These are phyloP conservation scores for Gremmenia infestans DNA, from an alignment of 2,329 filamentous ascomycete species.

Conservation along the genomic window DNA sequence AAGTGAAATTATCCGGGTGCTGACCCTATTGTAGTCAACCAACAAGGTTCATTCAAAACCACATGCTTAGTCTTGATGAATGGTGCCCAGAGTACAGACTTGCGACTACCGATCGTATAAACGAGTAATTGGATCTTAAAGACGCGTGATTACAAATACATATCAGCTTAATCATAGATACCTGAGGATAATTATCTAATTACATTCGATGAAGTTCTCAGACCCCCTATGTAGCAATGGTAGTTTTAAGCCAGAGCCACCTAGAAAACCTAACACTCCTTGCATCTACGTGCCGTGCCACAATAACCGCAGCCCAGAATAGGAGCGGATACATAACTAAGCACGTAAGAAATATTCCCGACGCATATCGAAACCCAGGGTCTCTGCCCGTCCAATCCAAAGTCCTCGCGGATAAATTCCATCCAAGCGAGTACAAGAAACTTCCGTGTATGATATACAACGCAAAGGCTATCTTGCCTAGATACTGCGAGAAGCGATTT, in stretches of 20 bases:
- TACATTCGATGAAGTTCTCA: neutral
- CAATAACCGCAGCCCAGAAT: conserved; percentile 49
- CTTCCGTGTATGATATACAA: conserved; percentile 13
- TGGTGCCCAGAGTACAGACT: conserved; percentile 27
- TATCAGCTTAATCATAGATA: too few species aligned
- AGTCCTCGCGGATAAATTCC: conserved; percentile 3
- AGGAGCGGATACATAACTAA: conserved; percentile 35
- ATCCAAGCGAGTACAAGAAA: conserved; percentile 11
- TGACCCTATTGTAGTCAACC: conserved; percentile 15
- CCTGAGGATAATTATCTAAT: neutral
- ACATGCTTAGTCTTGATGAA: conserved; percentile 17
- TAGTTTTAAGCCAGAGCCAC: conserved; percentile 31
- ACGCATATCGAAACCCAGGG: conserved; percentile 2
- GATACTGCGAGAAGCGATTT: conserved; percentile 50
- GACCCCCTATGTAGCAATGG: neutral
- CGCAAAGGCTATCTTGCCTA: conserved; percentile 53
- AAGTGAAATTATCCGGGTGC: neutral
- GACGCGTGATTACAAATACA: neutral
- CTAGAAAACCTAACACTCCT: conserved; percentile 43
- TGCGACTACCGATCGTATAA: conserved; percentile 10
- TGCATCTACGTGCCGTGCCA: conserved; percentile 49
- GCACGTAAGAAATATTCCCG: conserved; percentile 25
- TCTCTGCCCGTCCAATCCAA: conserved; percentile 7
- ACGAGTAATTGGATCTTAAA: neutral
- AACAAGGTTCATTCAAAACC: conserved; percentile 15